Evolutionary conservation across 2,329 filamentous ascomycete genomes (phyloP), one percentile per base, ranked within the genome.

Genomic region (Trichoderma atrobrunneum): DNA sequence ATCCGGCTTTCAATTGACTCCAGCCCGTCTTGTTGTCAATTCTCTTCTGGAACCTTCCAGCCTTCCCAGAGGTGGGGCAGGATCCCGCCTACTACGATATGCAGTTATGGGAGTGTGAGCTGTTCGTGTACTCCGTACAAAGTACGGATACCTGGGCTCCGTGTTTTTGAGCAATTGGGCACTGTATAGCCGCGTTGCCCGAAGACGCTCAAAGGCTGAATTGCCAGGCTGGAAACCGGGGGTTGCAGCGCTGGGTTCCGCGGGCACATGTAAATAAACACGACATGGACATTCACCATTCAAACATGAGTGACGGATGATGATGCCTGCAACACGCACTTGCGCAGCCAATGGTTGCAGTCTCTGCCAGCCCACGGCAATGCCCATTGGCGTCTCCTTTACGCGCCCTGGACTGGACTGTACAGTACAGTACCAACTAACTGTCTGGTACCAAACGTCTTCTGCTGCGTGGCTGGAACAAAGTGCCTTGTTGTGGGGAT

Each of bases 21-120:
- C 39, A 43, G 39, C 39, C 39, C 39, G 39, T 43, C 39, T 39
- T 43, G 39, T 43, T n/a, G 39, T n/a, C 39, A 43, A 43, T 43
- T 43, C 43, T 51, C 81, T 84, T 84, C 83, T 82, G 83, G 83
- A 84, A 51, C 18, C 84, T 77, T 77, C 28, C 39, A 43, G 39
- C 39, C 39, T 43, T 43, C 39, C 39, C 39, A 43, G 39, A 43
- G 18, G 71, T 56, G 18, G 36, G 34, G 10, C 34, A 43, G 3
- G 0, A 43, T n/a, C 7, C 39, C 39, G 39, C 39, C 39, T 43
- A 43, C 16, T 43, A 10, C 16, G 39, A 43, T 43, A 43, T 43
- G 16, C 39, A 43, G 16, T 10, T 43, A 43, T 43, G 7, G 39
- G 39, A 43, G 39, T n/a, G 39, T 43, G 39, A 43, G 39, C 39